Base-by-base conservation (phyloP, 805 yeast genomes). In the Sporopachydermia lactativora region DNA sequence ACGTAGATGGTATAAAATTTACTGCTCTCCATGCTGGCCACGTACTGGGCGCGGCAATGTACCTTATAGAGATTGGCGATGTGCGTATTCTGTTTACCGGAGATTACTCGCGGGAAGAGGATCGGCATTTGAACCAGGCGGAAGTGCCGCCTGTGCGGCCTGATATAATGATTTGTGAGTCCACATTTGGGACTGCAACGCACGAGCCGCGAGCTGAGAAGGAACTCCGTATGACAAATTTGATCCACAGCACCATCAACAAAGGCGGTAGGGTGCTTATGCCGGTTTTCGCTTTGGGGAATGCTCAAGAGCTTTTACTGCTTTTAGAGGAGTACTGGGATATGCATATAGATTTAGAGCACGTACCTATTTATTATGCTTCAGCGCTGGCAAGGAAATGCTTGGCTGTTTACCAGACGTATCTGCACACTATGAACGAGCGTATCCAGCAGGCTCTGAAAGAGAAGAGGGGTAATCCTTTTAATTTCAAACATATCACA, bases 11-110 rank as follows among this genome's bases (percentile, higher is more conserved):
- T 40, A 79, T 92, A 42, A 70, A 92, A 53, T 89, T 92, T 64
- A 92, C 98, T 1, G 98, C 98, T 1, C 92, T 81, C 58, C 99
- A 89, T 62, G 99, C 99, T 4, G 99, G 99, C n/a, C 99, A 92
- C 68, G 99, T 92, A 8, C 65, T 92, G 36, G 99, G 99, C 42
- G 97, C 98, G 6, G 96, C 97, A 8, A 92, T 92, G 97, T 92
- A 79, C 58, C 77, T 92, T 48, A 74, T 92, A 39, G 99, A 92
- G 58, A 81, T 92, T 51, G 96, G 95, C 15, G 96, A 96, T 0
- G 63, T 89, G 44, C 82, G 84, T 49, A 69, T 85, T 0, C 59
- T 92, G 40, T 92, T 89, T 56, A 92, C 99, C 0, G 99, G 99
- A 42, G 99, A 92, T 59, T 92, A 84, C 54, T 89, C 97, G 3